Evolutionary conservation across 2,329 filamentous ascomycete genomes (phyloP), one percentile per base, ranked within the genome.

Genomic region (Blastomyces percursus): DNA sequence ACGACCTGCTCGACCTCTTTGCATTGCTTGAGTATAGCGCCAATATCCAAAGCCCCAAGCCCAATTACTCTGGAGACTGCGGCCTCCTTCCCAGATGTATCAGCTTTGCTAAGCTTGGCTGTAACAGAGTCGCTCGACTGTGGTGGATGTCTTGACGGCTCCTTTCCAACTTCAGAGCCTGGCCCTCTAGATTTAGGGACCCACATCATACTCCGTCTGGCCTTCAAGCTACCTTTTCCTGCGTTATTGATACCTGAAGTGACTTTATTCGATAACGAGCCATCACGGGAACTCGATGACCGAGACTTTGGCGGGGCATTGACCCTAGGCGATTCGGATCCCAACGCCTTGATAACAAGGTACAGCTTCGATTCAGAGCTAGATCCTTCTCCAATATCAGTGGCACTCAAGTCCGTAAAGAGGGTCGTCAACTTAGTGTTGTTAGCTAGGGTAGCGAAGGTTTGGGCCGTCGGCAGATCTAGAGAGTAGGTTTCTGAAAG

Each of bases 401-500:
- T 83, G 0, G 89, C 84, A 48, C 86, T 90, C 21, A 99, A 79
- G 69, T 97, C 91, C 2, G 90, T 87, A 68, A 97, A 96, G 1
- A 99, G 80, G 0, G 91, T 95, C 71, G 88, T 90, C 71, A 92
- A 84, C 70, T 87, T 87, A 27, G 84, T 82, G 66, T 84, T 84
- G 60, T 86, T 83, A 11, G 83, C 77, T 58, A 90, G 77, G 64
- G 83, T 84, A 14, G 85, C 82, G 65, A 92, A 84, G 24, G 84
- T 83, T 62, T 91, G 89, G 38, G 87, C 87, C 0, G 89, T 79
- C 0, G 89, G 87, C 16, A 96, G 82, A 61, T 92, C 86, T 60
- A 96, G 83, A 19, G 84, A 84, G 75, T 90, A 96, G 59, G 84
- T 88, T 75, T 99, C 94, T 2, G 91, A 95, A 1, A 97, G 77